These are phyloP conservation scores for Pisolithus microcarpus DNA, from an alignment of 768 basidiomycete genomes.

Conservation along the genomic window DNA sequence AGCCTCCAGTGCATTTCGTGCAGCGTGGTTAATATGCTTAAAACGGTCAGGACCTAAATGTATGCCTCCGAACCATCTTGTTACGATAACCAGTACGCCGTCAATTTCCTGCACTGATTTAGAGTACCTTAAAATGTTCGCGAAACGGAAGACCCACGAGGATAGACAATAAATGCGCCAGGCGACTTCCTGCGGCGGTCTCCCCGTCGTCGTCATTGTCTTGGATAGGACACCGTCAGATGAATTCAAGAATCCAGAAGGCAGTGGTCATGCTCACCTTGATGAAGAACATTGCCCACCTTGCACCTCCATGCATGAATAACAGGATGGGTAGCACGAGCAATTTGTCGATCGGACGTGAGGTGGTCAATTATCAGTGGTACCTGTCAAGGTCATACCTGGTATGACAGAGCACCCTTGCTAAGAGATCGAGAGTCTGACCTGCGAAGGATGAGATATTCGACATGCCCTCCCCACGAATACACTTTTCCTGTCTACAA, in stretches of 20 bases:
- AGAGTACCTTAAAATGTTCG: background rate
- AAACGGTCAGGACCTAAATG: constrained; percentile 85
- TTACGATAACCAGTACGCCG: constrained; percentile 85
- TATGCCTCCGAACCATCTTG: constrained; percentile 89
- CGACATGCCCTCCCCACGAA: constrained; percentile 83
- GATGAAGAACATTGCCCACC: constrained; percentile 58
- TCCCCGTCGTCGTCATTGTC: constrained; percentile 97
- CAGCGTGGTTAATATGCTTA: constrained; percentile 94
- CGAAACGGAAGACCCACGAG: constrained; percentile 40
- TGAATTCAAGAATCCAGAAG: background rate
- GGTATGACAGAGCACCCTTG: constrained; percentile 4
- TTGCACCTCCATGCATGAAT: constrained; percentile 82
- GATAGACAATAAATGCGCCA: constrained; percentile 88
- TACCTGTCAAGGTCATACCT: constrained; percentile 39
- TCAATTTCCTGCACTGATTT: constrained; percentile 52
- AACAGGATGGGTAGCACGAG: constrained; percentile 69
- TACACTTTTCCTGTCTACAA: constrained; percentile 76
- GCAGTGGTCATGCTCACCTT: constrained; percentile 43
- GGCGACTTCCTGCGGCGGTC: constrained; percentile 81
- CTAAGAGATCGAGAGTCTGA: constrained; percentile 26
- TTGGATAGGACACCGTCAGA: constrained; percentile 21
- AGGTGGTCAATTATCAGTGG: constrained; percentile 58
- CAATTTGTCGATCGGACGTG: constrained; percentile 63
- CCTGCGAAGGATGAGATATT: constrained; percentile 73
- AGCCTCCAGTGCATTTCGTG: constrained; percentile 79